Base-by-base conservation (phyloP, 257 asterid genomes). In the Datura wrightii region DNA sequence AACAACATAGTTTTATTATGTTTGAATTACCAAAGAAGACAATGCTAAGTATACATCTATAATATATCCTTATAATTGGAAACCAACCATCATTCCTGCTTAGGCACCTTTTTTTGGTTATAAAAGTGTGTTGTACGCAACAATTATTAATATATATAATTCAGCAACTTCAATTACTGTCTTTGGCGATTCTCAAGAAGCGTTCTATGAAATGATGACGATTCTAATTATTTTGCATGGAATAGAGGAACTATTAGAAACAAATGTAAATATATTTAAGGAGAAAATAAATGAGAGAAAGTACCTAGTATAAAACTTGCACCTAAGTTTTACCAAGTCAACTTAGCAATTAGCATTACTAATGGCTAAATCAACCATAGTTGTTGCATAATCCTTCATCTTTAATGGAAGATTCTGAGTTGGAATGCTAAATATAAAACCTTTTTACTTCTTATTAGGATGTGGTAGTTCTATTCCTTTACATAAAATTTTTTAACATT, bases 111-210 rank as follows among this genome's bases (percentile, higher is more conserved):
- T 10, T 31, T 5, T 13, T 8, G 63, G 63, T 52, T 50, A 76
- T 50, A 74, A 76, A 24, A 76, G 82, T 50, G 44, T 50, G 62
- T 16, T 10, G 50, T 78, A 78, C 15, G 82, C 60, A 78, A 52
- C 82, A 74, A 82, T 84, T 48, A 82, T 74, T 84, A 24, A 24
- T 24, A 10, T 85, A 60, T 84, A n/a, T 79, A 52, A 74, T 84
- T 85, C 53, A 81, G 14, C 39, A 37, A 44, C 82, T 69, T 56
- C 86, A 82, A 79, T 87, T 84, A 80, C 55, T 19, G 62, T 80
- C 55, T 80, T 39, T 67, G 72, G 63, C 2, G 7, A 78, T 31
- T 52, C 13, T 78, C 59, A 78, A 13, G 63, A 78, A 78, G 63
- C 5, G 1, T 13, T 34, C 62, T 50, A 8, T 34, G 34, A 53